phyloP scores from a whole-genome alignment of 768 basidiomycete species.

The Boletus rubropictus region DNA sequence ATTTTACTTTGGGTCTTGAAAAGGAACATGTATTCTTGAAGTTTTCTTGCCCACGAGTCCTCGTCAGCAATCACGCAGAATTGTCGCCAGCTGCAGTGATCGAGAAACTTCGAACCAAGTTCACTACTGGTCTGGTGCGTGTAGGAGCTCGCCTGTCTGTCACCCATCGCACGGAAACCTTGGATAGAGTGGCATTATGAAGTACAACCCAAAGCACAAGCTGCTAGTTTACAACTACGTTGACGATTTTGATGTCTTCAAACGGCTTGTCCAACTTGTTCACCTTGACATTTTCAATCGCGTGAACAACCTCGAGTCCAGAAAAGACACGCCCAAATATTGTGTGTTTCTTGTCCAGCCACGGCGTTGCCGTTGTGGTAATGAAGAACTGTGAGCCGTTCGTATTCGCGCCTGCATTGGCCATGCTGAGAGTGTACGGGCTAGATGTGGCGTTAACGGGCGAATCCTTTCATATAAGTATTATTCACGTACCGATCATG shows the following conservation, averaged over 20 bases:
- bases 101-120: conserved; percentile 31
- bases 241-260: conserved; percentile 90
- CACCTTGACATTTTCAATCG: conserved; percentile 86
- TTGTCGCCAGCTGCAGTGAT: conserved; percentile 23
- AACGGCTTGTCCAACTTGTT: conserved; percentile 84
- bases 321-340: conserved; percentile 87
- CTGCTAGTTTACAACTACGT: conserved; percentile 64
- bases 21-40: conserved; percentile 41
- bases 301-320: conserved; percentile 85
- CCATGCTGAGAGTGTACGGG: conserved; percentile 95
- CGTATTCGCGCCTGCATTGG: conserved; percentile 82
- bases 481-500: conserved; percentile 69
- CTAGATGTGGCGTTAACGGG: conserved; percentile 34
- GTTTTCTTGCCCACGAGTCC: conserved; percentile 50
- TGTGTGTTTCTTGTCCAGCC: conserved; percentile 88
- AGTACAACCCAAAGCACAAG: neutral
- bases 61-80: conserved; percentile 11
- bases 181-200: conserved; percentile 47
- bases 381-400: conserved; percentile 99
- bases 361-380: conserved; percentile 89
- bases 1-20: neutral
- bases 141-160: conserved; percentile 22
- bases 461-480: neutral
- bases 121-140: conserved; percentile 28
- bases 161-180: conserved; percentile 31